Percentiles rank a stretch among this genome's conserved stretches.
Conservation (phyloP, 2,329 filamentous ascomycete species). For the Moelleriella libera region DNA sequence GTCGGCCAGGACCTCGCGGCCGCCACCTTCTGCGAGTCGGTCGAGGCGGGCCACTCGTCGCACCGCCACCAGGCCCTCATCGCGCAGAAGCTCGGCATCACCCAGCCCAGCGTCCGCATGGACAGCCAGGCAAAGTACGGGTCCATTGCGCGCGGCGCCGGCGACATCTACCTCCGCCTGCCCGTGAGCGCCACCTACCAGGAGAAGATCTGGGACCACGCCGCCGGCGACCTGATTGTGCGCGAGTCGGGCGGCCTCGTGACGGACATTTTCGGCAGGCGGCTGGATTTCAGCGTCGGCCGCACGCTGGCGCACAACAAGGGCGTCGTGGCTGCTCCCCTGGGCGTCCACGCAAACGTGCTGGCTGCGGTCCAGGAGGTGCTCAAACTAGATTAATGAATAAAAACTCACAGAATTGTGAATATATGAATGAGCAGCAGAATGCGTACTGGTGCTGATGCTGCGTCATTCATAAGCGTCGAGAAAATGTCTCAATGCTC, state of each 20-base stretch:
- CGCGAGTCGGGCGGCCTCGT: conserved; percentile 86
- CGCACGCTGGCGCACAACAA: conserved; percentile 82
- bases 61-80: conserved; percentile 77
- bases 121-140: conserved; percentile 98
- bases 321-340: conserved; percentile 81
- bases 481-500: too few relatives aligned
- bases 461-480: too few relatives aligned
- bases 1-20: conserved; percentile 45
- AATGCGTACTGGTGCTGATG: too few relatives aligned
- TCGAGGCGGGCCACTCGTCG: conserved; percentile 83
- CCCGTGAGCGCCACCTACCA: conserved; percentile 79
- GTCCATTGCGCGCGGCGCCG: conserved; percentile 83
- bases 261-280: conserved; percentile 74
- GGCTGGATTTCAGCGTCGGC: conserved; percentile 74
- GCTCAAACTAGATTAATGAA: conserved; percentile 26
- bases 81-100: conserved; percentile 74
- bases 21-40: conserved; percentile 92
- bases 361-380: conserved; percentile 74
- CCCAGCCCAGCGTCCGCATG: conserved; percentile 80
- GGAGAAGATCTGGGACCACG: conserved; percentile 99
- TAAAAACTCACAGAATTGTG: background rate
- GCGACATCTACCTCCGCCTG: conserved; percentile 85
- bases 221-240: conserved; percentile 86
- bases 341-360: conserved; percentile 59
- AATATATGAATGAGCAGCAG: too few relatives aligned